Percentiles rank a stretch among this genome's conserved stretches.
Conservation (phyloP, 352 stramenopile genomes). For the Globisporangium cystogenes region DNA sequence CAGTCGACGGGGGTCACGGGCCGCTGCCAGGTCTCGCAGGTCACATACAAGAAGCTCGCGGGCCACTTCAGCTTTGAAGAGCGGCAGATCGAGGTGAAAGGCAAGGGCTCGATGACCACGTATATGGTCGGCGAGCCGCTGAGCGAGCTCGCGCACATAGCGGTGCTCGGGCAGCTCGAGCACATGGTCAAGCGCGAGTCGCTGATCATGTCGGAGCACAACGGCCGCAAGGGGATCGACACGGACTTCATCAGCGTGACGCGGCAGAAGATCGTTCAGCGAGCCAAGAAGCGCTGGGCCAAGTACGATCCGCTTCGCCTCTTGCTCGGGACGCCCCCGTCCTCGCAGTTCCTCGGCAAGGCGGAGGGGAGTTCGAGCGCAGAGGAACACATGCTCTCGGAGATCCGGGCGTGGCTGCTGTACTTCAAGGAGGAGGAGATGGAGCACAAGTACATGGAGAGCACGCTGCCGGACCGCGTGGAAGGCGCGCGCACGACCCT, state of each 20-base stretch:
- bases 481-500: constrained; percentile 60
- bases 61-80: constrained; percentile 77
- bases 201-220: constrained; percentile 40
- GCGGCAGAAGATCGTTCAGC: constrained; percentile 41
- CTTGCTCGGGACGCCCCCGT: constrained; percentile 41
- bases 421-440: constrained; percentile 65
- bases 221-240: constrained; percentile 38
- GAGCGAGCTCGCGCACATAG: constrained; percentile 53
- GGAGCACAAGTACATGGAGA: constrained; percentile 72
- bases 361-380: constrained; percentile 25
- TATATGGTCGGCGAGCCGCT: constrained; percentile 76
- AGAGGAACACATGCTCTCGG: constrained; percentile 57
- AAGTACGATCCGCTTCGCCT: constrained; percentile 54
- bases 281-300: constrained; percentile 42
- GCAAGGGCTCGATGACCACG: constrained; percentile 80
- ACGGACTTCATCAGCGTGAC: constrained; percentile 47
- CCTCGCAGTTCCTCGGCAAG: constrained; percentile 20
- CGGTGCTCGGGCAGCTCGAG: constrained; percentile 56
- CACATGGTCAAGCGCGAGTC: constrained; percentile 66
- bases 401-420: constrained; percentile 57
- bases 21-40: constrained; percentile 73
- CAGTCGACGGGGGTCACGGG: constrained; percentile 83
- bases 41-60: constrained; percentile 78
- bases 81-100: constrained; percentile 80
- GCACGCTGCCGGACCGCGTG: constrained; percentile 49